Evolutionary conservation across 495 filamentous ascomycete genomes (phyloP).

Genomic region (Penicillium robsamsonii): DNA sequence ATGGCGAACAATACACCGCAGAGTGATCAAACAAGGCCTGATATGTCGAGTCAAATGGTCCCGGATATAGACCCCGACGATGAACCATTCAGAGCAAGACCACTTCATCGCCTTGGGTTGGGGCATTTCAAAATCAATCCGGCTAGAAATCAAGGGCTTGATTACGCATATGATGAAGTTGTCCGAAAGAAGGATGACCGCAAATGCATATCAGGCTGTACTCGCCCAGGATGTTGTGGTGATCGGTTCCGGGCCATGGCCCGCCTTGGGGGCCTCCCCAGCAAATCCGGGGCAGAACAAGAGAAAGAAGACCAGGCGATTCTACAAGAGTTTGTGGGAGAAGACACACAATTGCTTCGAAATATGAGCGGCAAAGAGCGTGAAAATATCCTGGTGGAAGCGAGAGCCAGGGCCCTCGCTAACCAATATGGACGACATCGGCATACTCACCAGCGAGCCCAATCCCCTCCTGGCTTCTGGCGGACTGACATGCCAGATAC

Average conservation of each 20-base stretch:
- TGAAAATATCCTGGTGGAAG: conserved; percentile 60
- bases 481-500: conserved; percentile 81
- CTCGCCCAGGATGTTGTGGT: conserved; percentile 73
- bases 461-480: conserved; percentile 86
- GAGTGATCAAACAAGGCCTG: not conserved
- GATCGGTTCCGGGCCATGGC: conserved; percentile 64
- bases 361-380: conserved; percentile 51
- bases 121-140: conserved; percentile 87
- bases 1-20: not conserved
- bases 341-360: conserved; percentile 40
- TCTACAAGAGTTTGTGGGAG: conserved; percentile 67
- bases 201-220: conserved; percentile 77
- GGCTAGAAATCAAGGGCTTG: conserved; percentile 63
- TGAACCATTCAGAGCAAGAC: conserved; percentile 51
- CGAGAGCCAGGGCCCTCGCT: conserved; percentile 63
- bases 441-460: conserved; percentile 64
- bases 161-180: conserved; percentile 72
- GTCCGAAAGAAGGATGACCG: conserved; percentile 71
- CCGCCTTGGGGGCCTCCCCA: conserved; percentile 39
- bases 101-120: conserved; percentile 51
- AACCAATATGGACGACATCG: conserved; percentile 73
- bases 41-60: conserved; percentile 1
- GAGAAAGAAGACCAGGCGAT: conserved; percentile 52
- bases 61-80: conserved; percentile 29
- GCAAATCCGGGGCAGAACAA: conserved; percentile 22